A percentile compares a stretch with the other conserved stretches of the same genome.
Evolutionary conservation across 495 filamentous ascomycete genomes (phyloP).

Genomic region (Penicillium waksmanii): DNA sequence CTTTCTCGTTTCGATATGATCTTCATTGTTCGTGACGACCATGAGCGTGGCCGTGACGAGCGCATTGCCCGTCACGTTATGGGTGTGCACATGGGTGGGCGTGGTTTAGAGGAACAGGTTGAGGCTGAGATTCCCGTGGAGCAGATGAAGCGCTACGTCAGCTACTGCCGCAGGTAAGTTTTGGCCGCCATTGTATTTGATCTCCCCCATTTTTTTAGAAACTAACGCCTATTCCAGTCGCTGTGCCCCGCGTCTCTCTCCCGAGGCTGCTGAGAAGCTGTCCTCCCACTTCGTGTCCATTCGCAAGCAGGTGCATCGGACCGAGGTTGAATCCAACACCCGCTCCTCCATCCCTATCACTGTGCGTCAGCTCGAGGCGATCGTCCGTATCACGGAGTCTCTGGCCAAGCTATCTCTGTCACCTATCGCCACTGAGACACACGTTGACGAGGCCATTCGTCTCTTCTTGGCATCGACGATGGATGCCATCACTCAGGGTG

Average conservation of each 20-base stretch:
- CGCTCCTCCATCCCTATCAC: slow-evolving; percentile 97
- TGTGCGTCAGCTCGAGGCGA: slow-evolving; percentile 93
- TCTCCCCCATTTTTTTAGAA: not conserved
- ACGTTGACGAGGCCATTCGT: slow-evolving; percentile 97
- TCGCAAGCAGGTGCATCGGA: slow-evolving; percentile 88
- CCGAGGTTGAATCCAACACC: slow-evolving; percentile 82
- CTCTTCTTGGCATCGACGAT: slow-evolving; percentile 97
- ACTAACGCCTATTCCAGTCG: slow-evolving; percentile 60
- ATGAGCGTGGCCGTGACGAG: slow-evolving; percentile 88
- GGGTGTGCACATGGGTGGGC: slow-evolving; percentile 93
- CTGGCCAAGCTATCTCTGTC: slow-evolving; percentile 89
- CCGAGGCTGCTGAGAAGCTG: slow-evolving; percentile 93
- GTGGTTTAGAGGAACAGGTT: slow-evolving; percentile 78
- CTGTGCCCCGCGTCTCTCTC: slow-evolving; percentile 89
- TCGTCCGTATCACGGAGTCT: slow-evolving; percentile 95
- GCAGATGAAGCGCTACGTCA: slow-evolving; percentile 98
- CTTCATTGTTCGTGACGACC: slow-evolving; percentile 96
- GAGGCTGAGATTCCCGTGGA: slow-evolving; percentile 89
- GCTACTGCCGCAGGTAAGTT: slow-evolving; percentile 91
- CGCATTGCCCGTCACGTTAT: slow-evolving; percentile 96
- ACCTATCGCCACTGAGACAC: slow-evolving; percentile 81
- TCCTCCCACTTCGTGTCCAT: slow-evolving; percentile 97
- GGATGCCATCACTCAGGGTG: slow-evolving; percentile 93
- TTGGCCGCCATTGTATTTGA: not conserved
- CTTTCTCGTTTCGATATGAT: slow-evolving; percentile 99